Evolutionary conservation across 495 filamentous ascomycete species (phyloP), one percentile per base, ranked within the genome.

Genomic region (Xylona heveae): DNA sequence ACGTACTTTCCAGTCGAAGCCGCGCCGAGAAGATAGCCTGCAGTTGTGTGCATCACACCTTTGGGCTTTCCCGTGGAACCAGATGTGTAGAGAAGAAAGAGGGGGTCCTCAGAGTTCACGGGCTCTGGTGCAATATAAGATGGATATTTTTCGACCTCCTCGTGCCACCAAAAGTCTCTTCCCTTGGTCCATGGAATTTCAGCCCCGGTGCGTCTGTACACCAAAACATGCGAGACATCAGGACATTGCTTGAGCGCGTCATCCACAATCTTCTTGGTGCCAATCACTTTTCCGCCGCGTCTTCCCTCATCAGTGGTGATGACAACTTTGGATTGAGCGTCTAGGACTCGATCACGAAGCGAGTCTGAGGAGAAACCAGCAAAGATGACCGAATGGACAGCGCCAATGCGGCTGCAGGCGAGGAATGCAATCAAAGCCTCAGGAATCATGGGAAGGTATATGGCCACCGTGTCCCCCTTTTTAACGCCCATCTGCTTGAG

Each of bases 381-480:
- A 46, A 99, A 99, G 35, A 99, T 83, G 25, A 99, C 90, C 8
- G 90, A 95, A 68, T 99, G 88, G 18, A 99, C 67, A 31, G 88
- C 88, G 42, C 88, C 88, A 40, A 99, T 91, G 51, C 88, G 77
- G 16, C 70, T 59, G 48, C 82, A 88, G 28, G 90, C 88, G 16
- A 99, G 62, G 58, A 99, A 77, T 19, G 90, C 74, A 45, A 95
- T 61, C 31, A 95, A 38, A 3, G 88, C 88, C 54, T 95, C 90
- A 21, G 88, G 88, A 48, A 99, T 85, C 88, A 99, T 99, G 50
- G 88, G 88, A 37, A 99, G 60, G 62, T 99, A 99, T 44, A 99
- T 72, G 33, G 81, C 90, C 28, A 99, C 83, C 2, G 85, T 91
- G 52, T 99, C 90, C 21, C 88, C 88, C 64, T 94, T 95, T 62